phyloP scores from a whole-genome alignment of 139 green algal species.

The Pseudopediastrum boryanum region DNA sequence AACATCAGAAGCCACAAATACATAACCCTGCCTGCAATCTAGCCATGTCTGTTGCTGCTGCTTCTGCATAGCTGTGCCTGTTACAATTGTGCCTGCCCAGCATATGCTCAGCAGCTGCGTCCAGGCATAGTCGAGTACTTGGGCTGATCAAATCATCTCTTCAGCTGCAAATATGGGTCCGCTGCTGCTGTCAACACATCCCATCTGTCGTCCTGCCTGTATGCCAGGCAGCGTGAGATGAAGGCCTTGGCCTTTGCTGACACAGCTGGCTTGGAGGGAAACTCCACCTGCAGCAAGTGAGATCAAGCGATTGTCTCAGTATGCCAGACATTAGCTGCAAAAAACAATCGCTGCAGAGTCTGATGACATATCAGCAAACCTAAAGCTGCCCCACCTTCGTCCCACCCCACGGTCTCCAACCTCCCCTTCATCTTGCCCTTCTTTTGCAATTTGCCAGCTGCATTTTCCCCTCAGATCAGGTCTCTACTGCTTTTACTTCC shows the following conservation, averaged over 20 bases:
- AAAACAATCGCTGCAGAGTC: not conserved
- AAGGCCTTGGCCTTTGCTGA: constrained; percentile 87
- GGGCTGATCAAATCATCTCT: constrained; percentile 23
- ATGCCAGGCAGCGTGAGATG: constrained; percentile 77
- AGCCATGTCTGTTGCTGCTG: no score
- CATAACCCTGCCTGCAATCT: no score
- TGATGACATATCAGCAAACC: not conserved
- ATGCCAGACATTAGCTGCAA: not conserved
- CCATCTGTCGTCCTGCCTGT: constrained; percentile 59
- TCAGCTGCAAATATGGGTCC: constrained; percentile 75
- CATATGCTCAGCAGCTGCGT: no score
- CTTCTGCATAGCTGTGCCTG: no score
- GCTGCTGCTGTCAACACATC: constrained; percentile 70
- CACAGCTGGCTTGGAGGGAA: constrained; percentile 71
- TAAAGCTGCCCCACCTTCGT: not conserved
- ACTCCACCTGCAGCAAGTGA: constrained; percentile 40
- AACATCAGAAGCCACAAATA: no score
- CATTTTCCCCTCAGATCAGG: no score
- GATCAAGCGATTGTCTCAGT: not conserved
- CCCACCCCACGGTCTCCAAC: not conserved
- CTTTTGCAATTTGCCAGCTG: no score
- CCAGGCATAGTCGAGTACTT: no score
- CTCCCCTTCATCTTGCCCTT: no score
- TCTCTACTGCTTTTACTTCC: no score
- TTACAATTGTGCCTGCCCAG: no score